Evolutionary conservation across 140 eudicot genomes (phyloP), one percentile per base, ranked within the genome.

Genomic region (Ambrosia hybrid): DNA sequence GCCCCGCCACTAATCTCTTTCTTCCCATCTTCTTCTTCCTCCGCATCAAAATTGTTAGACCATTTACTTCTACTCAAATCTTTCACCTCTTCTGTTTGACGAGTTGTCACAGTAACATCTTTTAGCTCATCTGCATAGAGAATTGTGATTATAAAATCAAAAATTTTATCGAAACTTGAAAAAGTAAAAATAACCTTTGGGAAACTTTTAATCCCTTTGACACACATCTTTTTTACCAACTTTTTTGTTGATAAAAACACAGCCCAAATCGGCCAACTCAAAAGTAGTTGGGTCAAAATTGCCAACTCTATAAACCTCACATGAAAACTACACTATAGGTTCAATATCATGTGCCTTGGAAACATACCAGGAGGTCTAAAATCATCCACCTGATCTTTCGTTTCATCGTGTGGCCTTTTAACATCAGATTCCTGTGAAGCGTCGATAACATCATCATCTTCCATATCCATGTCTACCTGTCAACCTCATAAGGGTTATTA

Each of bases 381-480:
- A 58, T 79, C 76, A 57, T 71, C 81, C 12, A 39, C 70, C 46
- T 72, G 75, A 73, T 80, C 73, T 58, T 59, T 79, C 55, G 36
- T 36, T 51, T 69, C 70, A 12, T 79, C 78, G 43, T 86, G 80
- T 57, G 71, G 51, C 36, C 56, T 77, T 59, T 70, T 77, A 30
- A 64, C 84, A 38, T 79, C 86, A 55, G 83, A 65, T 34, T 79
- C 78, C 59, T 73, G 78, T 51, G 82, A 72, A 63, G 66, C 86
- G 69, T 78, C 81, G 59, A 55, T 26, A 68, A 75, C 43, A 69
- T 88, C 89, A 33, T 65, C 95, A 67, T 94, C 99, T 73, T 88
- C 99, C 80, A 83, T 94, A 76, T 94, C 99, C 99, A 94, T 94
- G 85, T 94, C 99, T 57, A 93, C 98, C 98, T 93, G 87, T 64